Evolutionary conservation across 2,329 filamentous ascomycete species (phyloP), one percentile per base, ranked within the genome.

Genomic region (Mariannaea sp.): DNA sequence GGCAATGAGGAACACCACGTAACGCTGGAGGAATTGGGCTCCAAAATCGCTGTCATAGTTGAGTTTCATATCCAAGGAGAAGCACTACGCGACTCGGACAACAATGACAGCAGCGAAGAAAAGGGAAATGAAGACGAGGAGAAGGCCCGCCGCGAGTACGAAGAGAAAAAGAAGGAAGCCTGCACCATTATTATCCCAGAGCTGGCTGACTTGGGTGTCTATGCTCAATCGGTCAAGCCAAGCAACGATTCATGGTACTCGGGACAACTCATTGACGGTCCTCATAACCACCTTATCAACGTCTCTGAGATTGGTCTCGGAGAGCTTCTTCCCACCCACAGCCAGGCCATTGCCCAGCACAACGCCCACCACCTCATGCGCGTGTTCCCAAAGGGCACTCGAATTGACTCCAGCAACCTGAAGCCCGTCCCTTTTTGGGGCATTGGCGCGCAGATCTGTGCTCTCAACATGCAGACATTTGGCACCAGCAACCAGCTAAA

Each of bases 401-500:
- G 86, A 36, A 88, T 89, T 66, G 82, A 81, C 0, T 88, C 84
- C 2, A 78, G 76, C 29, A 89, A 89, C 64, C 77, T 89, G 2
- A 77, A 78, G 47, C 85, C 84, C 0, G 77, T 85, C 0, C 77
- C 79, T 0, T 88, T 86, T 66, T 89, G 86, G 86, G 83, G 77
- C 6, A 67, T 87, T 4, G 86, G 86, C 1, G 85, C 85, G 2
- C 86, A 89, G 62, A 84, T 89, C 40, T 87, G 84, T 65, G 86
- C 86, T 3, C 75, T 89, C 46, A 89, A 89, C 70, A 86, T 85
- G 82, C 86, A 89, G 64, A 86, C 80, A 0, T 89, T 87, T 58
- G 84, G 83, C 27, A 79, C 80, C 6, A 79, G 79, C 63, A 85
- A 86, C 73, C 86, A 88, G 68, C 74, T 88, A 59, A 88, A 88